phyloP scores from a whole-genome alignment of 495 filamentous ascomycete genomes.

The Patellaria atrata region DNA sequence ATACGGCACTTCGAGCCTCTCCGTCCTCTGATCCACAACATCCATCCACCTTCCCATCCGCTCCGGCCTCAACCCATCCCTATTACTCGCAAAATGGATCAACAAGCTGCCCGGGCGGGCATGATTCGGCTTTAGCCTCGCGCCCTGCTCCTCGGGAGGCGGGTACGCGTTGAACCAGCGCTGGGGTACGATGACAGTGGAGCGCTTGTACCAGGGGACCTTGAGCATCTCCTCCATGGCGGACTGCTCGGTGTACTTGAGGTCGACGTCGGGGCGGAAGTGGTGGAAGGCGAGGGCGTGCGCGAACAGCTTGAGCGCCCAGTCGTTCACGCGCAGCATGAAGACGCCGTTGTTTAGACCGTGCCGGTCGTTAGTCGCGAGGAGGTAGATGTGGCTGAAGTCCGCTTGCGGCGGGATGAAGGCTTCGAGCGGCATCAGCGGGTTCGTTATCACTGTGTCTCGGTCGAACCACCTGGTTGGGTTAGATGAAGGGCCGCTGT shows the following conservation, averaged over 20 bases:
- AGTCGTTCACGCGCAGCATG: constrained; percentile 2
- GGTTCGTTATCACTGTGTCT: constrained; percentile 40
- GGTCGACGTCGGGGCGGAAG: constrained; percentile 5
- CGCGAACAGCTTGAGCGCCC: constrained; percentile 7
- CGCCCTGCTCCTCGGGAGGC: constrained; percentile 1
- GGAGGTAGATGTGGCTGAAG: no score
- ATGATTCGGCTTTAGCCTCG: constrained; percentile 1
- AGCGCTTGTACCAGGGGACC: neutral
- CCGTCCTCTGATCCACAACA: neutral
- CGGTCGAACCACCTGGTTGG: no score
- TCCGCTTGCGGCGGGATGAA: constrained; percentile 37
- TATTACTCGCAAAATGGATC: constrained; percentile 3
- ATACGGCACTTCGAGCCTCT: neutral
- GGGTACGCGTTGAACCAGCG: constrained; percentile 10
- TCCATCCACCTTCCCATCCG: no score
- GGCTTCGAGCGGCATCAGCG: constrained; percentile 33
- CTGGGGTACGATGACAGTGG: constrained; percentile 4
- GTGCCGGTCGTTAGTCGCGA: constrained; percentile 6
- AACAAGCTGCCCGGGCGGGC: constrained; percentile 2
- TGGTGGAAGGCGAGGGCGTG: constrained; percentile 3
- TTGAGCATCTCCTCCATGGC: constrained; percentile 1
- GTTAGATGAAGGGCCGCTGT: no score
- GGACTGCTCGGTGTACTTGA: constrained; percentile 4
- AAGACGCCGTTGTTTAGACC: constrained; percentile 8
- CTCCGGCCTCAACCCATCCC: neutral